These are phyloP conservation scores for Pezizomycotina sp. DNA, from an alignment of 2,329 filamentous ascomycete species.

Conservation along the genomic window DNA sequence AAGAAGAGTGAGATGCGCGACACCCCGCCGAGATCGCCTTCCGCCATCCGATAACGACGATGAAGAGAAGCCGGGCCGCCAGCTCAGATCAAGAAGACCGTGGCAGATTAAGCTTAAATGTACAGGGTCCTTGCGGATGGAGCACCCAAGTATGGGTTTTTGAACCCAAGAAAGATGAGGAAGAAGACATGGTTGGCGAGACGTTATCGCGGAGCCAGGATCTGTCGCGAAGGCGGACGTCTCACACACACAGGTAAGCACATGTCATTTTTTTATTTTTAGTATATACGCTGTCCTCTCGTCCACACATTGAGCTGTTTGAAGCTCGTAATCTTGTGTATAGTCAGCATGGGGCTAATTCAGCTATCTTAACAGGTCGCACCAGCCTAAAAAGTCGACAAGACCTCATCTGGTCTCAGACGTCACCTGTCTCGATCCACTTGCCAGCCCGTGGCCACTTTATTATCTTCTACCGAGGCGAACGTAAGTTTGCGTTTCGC, in stretches of 20 bases:
- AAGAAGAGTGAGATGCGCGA: slow-evolving; percentile 19
- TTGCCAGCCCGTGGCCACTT: slow-evolving; percentile 95
- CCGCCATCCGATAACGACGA: slow-evolving; percentile 18
- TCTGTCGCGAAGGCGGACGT: slow-evolving; percentile 18
- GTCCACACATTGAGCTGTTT: neutral
- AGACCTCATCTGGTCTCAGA: slow-evolving; percentile 90
- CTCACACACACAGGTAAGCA: slow-evolving; percentile 18
- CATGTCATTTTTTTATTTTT: too few species aligned
- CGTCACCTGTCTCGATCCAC: slow-evolving; percentile 96
- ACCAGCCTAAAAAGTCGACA: slow-evolving; percentile 66
- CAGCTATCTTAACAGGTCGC: too few species aligned
- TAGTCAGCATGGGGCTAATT: too few species aligned
- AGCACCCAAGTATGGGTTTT: slow-evolving; percentile 20
- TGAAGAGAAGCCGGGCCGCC: slow-evolving; percentile 17
- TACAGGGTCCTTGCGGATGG: slow-evolving; percentile 17
- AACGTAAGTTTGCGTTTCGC: slow-evolving; percentile 47
- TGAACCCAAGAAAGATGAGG: slow-evolving; percentile 18
- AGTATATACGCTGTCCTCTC: neutral
- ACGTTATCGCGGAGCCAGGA: slow-evolving; percentile 14
- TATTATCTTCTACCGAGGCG: slow-evolving; percentile 92
- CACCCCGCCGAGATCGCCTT: slow-evolving; percentile 18
- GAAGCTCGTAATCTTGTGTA: too few species aligned
- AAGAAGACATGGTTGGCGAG: slow-evolving; percentile 18
- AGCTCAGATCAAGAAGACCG: slow-evolving; percentile 17
- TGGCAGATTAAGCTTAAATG: slow-evolving; percentile 19